These are phyloP conservation scores for Hemerocallis citrina DNA, from an alignment of 106 monocot genomes.

Conservation along the genomic window DNA sequence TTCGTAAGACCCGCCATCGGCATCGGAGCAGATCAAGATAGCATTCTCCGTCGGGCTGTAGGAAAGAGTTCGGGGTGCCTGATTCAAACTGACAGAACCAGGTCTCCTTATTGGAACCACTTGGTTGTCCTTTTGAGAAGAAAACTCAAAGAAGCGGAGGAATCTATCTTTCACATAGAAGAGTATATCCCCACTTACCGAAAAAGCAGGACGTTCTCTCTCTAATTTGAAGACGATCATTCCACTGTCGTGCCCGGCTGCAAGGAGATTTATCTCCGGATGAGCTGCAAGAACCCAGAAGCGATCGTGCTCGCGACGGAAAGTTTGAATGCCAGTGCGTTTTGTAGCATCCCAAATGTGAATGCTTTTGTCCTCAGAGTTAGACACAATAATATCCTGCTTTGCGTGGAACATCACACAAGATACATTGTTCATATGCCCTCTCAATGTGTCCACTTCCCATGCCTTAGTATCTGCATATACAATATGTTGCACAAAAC, in stretches of 20 bases:
- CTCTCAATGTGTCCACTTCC: conserved; percentile 89
- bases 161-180: conserved; percentile 79
- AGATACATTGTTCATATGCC: conserved; percentile 89
- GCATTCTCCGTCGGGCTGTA: conserved; percentile 89
- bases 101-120: conserved; percentile 63
- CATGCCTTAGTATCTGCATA: conserved; percentile 81
- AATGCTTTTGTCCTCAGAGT: conserved; percentile 91
- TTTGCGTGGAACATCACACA: conserved; percentile 90
- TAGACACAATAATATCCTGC: conserved; percentile 86
- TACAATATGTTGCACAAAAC: neutral
- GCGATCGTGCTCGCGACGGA: conserved; percentile 82
- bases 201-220: conserved; percentile 79
- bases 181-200: conserved; percentile 53
- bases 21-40: conserved; percentile 67
- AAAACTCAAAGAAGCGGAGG: conserved; percentile 59
- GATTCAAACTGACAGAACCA: conserved; percentile 74
- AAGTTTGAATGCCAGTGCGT: conserved; percentile 81
- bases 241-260: conserved; percentile 91
- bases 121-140: conserved; percentile 67
- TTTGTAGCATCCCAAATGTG: conserved; percentile 93
- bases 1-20: conserved; percentile 82
- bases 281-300: conserved; percentile 89
- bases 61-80: conserved; percentile 58
- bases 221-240: conserved; percentile 94
- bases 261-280: conserved; percentile 85